Evolutionary conservation across 176 grass and related monocot species (phyloP).

Genomic region (Aechmea fasciata): DNA sequence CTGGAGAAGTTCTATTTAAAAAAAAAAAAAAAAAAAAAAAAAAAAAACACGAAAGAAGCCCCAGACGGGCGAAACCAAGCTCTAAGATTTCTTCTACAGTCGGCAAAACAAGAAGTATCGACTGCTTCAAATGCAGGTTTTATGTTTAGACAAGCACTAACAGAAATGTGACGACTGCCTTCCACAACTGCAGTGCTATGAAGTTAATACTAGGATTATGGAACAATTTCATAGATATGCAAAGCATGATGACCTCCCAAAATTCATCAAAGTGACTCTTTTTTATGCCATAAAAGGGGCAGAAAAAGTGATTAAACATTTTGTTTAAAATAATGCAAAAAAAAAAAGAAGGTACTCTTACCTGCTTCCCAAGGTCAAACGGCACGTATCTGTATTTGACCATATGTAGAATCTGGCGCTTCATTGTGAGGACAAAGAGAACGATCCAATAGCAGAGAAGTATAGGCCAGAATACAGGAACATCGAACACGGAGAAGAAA

Average conservation of each 20-base stretch:
- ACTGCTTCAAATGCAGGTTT: too few species aligned
- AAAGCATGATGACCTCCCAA: too few species aligned
- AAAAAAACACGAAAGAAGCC: too few species aligned
- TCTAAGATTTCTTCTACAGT: too few species aligned
- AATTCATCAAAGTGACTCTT: not conserved
- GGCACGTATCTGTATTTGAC: slow-evolving; percentile 80
- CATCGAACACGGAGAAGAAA: slow-evolving; percentile 84
- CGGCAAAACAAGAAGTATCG: too few species aligned
- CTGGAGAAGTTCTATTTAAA: too few species aligned
- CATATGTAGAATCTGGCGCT: slow-evolving; percentile 82
- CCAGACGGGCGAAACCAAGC: too few species aligned
- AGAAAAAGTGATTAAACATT: not conserved
- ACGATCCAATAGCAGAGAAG: slow-evolving; percentile 79
- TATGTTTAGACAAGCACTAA: too few species aligned
- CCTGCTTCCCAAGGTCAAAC: slow-evolving; percentile 76
- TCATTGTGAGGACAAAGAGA: slow-evolving; percentile 80
- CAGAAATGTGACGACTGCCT: not conserved
- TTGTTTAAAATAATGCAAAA: not conserved
- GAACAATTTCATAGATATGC: not conserved
- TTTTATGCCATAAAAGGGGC: not conserved
- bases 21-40: too few species aligned
- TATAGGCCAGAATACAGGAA: slow-evolving; percentile 89
- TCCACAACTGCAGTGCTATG: not conserved
- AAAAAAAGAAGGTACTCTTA: slow-evolving; percentile 25
- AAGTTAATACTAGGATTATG: not conserved